phyloP scores from a whole-genome alignment of 2,329 filamentous ascomycete species.

The Cytospora leucostoma region DNA sequence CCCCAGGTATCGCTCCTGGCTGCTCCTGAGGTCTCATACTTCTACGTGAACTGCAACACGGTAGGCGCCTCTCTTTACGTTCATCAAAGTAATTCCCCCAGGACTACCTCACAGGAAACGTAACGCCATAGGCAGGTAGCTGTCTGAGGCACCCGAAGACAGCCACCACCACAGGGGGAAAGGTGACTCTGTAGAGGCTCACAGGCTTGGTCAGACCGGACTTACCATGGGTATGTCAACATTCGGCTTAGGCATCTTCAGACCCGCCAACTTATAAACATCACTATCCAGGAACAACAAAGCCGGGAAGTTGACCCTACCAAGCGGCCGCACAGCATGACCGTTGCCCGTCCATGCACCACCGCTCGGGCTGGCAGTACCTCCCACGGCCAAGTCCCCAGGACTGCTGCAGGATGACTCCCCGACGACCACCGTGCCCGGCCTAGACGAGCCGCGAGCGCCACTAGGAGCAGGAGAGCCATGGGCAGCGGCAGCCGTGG shows the following conservation, averaged over 20 bases:
- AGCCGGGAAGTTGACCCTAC: slow-evolving; percentile 41
- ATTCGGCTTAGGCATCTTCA: slow-evolving; percentile 42
- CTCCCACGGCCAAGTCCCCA: not conserved
- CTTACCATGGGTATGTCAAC: slow-evolving; percentile 43
- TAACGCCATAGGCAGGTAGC: not conserved
- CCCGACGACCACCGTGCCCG: slow-evolving; percentile 2
- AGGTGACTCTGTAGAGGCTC: not conserved
- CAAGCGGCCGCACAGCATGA: not conserved
- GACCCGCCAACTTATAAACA: slow-evolving; percentile 40
- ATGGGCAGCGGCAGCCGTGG: not conserved
- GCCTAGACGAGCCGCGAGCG: not conserved
- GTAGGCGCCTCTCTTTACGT: not conserved
- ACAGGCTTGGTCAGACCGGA: slow-evolving; percentile 12
- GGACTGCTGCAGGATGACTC: slow-evolving; percentile 7
- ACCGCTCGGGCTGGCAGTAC: slow-evolving; percentile 14
- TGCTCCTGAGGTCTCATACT: not conserved
- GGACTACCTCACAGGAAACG: not conserved
- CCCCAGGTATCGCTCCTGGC: not conserved
- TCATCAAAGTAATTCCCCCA: not conserved
- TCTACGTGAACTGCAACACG: not conserved
- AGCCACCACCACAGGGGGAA: not conserved
- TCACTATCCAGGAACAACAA: slow-evolving; percentile 47
- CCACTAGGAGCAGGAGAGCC: not conserved
- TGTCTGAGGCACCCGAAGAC: not conserved
- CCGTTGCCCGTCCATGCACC: slow-evolving; percentile 29